Evolutionary conservation across 2,329 filamentous ascomycete species (phyloP), one percentile per base, ranked within the genome.

Genomic region (Cladophialophora bantiana): DNA sequence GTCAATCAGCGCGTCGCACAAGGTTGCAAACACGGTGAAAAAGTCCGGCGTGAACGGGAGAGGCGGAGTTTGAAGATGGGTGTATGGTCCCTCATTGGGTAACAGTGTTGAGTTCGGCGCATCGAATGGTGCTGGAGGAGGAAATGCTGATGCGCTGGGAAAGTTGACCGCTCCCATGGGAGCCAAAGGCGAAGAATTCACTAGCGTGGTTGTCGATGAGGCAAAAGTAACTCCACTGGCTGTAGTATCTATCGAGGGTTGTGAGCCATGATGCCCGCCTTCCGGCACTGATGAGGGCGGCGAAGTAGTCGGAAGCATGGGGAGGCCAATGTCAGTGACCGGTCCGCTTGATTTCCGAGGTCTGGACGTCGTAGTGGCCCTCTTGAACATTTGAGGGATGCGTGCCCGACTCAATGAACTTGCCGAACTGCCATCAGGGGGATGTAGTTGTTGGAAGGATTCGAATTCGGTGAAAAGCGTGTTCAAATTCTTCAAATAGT

Each of bases 21-120:
- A 84, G 12, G 95, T 97, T 13, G 93, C 90, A 80, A 98, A 98
- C 0, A 94, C 97, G 81, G 96, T 93, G 78, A 94, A 95, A 75
- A 97, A 99, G 79, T 99, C 95, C 0, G 95, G 95, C 71, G 98
- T 94, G 75, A 99, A 99, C 0, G 95, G 95, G 56, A 99, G 81
- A 15, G 89, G 90, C 0, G 95, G 95, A n/a, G 94, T 98, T 20
- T 97, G 85, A 1, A 99, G 84, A 77, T 94, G 89, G 0, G 89
- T 88, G 77, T 97, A 99, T 18, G 70, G 68, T 15, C 69, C 69
- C 62, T 73, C 72, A 59, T 71, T 72, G 10, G 71, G 63, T 34
- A 72, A 36, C 38, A 72, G 59, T 4, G 71, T 70, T 15, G 72
- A 72, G 38, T 73, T 73, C 7, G 71, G 72, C 2, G 66, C 50